A percentile compares a stretch with the other conserved stretches of the same genome.
Evolutionary conservation across 139 green algal species (phyloP).

Genomic region (Chloropicon primus): DNA sequence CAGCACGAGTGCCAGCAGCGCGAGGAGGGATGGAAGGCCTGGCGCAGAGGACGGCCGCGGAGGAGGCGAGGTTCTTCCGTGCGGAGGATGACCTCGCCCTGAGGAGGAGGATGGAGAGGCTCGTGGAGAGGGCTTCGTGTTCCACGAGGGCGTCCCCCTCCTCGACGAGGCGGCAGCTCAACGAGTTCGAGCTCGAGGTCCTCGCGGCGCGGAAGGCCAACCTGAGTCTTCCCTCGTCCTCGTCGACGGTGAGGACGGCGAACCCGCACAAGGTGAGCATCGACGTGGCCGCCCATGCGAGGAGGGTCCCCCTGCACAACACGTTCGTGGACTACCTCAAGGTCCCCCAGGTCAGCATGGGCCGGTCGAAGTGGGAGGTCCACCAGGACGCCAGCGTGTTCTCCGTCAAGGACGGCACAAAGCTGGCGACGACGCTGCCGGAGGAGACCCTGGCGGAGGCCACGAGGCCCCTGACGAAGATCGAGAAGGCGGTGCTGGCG

Average conservation of each 20-base stretch:
- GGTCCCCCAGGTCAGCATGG: background rate
- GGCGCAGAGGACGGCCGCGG: background rate
- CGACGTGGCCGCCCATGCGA: background rate
- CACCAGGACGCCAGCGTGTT: background rate
- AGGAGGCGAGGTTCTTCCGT: background rate
- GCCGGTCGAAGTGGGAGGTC: background rate
- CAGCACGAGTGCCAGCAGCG: background rate
- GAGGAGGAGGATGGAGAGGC: background rate
- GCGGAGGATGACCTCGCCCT: background rate
- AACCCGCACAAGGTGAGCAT: background rate
- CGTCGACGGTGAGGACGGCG: background rate
- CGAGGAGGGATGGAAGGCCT: background rate
- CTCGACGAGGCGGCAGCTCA: background rate
- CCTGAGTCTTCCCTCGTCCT: background rate
- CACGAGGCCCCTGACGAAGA: background rate
- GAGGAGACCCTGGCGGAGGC: background rate
- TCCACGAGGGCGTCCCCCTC: background rate
- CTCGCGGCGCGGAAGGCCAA: background rate
- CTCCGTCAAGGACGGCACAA: background rate
- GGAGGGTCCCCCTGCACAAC: background rate
- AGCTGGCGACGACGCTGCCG: background rate
- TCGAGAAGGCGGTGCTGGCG: background rate
- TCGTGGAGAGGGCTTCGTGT: background rate
- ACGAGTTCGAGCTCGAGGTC: background rate
- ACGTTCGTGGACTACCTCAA: background rate